Evolutionary conservation across 2,329 filamentous ascomycete genomes (phyloP), one percentile per base, ranked within the genome.

Genomic region (Acephala macrosclerotiorum): DNA sequence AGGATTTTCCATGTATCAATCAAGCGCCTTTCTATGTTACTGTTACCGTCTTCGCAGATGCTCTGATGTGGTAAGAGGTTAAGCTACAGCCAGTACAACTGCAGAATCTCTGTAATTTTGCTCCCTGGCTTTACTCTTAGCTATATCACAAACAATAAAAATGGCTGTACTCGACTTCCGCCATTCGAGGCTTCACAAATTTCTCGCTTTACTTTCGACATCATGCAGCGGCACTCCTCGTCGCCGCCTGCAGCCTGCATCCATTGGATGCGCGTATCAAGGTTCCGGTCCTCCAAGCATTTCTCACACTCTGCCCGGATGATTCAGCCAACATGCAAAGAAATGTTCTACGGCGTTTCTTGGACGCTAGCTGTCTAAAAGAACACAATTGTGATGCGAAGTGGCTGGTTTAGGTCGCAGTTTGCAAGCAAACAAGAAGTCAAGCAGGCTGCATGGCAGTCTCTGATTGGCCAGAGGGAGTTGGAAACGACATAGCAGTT

Each of bases 371-470:
- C 59, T 16, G 63, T 60, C 58, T 45, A 53, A 60, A 63, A 16
- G 22, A 42, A 64, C 47, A 61, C 59, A 61, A 35, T 57, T 65
- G 58, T 66, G 65, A 67, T 70, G 67, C 69, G 66, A 62, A 45
- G 65, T 71, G 66, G 68, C 66, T 67, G 61, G 60, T 26, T 57
- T 67, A 65, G 66, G 61, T 65, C 55, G 42, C 56, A 61, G 63
- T 45, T n/a, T 60, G 45, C 49, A 58, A 66, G 67, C 71, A 73
- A 73, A 72, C 71, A 73, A 49, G 35, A 58, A 60, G 63, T 25
- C 63, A 63, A 40, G 40, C 42, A 64, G 63, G 18, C 11, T 33
- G n/a, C 5, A 33, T 2, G 42, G 7, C 22, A 56, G 2, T n/a
- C 3, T 25, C 45, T 42, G 45, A 55, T 68, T 68, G 68, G 66